Evolutionary conservation across 1,284 basidiomycete genomes (phyloP).

Genomic region (Fistulina hepatica): DNA sequence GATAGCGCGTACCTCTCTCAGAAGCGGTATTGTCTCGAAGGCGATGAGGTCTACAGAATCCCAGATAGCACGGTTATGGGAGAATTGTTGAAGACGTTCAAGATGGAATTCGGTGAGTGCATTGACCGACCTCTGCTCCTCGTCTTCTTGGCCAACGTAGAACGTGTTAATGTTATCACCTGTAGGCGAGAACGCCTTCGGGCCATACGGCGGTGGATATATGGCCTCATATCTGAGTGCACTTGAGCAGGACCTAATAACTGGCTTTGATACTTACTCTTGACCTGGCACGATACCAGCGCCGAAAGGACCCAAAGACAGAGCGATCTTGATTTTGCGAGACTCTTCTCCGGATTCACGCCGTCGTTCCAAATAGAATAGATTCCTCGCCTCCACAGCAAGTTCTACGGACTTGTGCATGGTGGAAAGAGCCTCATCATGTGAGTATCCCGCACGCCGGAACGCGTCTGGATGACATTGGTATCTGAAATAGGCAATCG

Average conservation of each 20-base stretch:
- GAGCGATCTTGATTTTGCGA: conserved; percentile 35
- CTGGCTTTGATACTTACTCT: too few relatives aligned
- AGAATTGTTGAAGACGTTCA: conserved; percentile 48
- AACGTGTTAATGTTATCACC: conserved; percentile 35
- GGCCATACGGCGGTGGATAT: conserved; percentile 70
- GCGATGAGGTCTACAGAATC: conserved; percentile 49
- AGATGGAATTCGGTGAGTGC: conserved; percentile 60
- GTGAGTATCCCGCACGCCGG: conserved; percentile 37
- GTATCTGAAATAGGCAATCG: conserved; percentile 47
- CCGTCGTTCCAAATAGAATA: conserved; percentile 21
- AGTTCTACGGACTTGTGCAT: conserved; percentile 49
- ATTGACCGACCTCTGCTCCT: conserved; percentile 30
- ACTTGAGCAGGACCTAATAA: too few relatives aligned
- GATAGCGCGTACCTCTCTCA: conserved; percentile 57
- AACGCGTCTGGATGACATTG: conserved; percentile 53
- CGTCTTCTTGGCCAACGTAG: conserved; percentile 17
- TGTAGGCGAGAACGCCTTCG: conserved; percentile 28
- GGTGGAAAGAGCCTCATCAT: conserved; percentile 30
- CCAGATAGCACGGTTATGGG: conserved; percentile 42
- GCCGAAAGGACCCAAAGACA: conserved; percentile 70
- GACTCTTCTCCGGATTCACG: conserved; percentile 3
- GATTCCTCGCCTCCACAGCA: conserved; percentile 35
- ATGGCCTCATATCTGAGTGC: conserved; percentile 49
- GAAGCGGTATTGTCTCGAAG: conserved; percentile 72
- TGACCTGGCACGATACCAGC: conserved; percentile 56